Base-by-base conservation (phyloP, 352 stramenopile species). In the Elongisporangium anandrum region DNA sequence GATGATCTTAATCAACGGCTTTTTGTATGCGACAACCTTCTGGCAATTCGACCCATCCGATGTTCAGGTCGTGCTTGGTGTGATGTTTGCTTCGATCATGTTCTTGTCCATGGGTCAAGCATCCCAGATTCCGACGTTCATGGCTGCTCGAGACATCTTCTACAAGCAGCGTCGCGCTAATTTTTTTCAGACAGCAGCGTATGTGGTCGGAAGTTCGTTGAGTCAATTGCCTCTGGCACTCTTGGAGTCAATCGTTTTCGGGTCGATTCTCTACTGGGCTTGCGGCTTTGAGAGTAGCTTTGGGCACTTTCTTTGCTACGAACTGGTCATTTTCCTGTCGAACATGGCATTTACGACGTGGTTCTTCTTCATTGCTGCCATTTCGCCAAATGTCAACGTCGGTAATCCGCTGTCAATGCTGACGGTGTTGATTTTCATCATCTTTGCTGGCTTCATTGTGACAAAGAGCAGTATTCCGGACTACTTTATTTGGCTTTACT, bases 261-360 rank as follows among this genome's bases (percentile, higher is more conserved):
- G 82, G 21, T 88, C 73, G 9, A 66, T 96, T 23, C 56, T 95
- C 13, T 96, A 96, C 57, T 96, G 79, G 72, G 90, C 95, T 71
- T 78, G 88, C 54, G 88, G 88, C 24, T 82, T 94, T 56, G 69
- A 74, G n/a, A 49, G 65, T 0, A 48, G 70, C 29, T 56, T 59
- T 8, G 57, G 41, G 20, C 51, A 49, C 0, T 90, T 81, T 49
- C 54, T 79, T 0, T 52, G 76, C 20, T 90, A 87, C 62, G 19
- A 81, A 26, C n/a, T 77, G 8, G 68, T 79, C 50, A 67, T 87
- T n/a, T 75, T 88, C 54, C 39, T 83, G 26, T 71, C 69, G 26
- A 79, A 87, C 47, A 61, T 87, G 29, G 66, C 66, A 29, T 78
- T 88, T 41, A 70, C 65, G 2, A 63, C 73, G 15, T 85, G 77